Evolutionary conservation across 169 alveolate species (phyloP).

Genomic region (Plasmodium ovale): DNA sequence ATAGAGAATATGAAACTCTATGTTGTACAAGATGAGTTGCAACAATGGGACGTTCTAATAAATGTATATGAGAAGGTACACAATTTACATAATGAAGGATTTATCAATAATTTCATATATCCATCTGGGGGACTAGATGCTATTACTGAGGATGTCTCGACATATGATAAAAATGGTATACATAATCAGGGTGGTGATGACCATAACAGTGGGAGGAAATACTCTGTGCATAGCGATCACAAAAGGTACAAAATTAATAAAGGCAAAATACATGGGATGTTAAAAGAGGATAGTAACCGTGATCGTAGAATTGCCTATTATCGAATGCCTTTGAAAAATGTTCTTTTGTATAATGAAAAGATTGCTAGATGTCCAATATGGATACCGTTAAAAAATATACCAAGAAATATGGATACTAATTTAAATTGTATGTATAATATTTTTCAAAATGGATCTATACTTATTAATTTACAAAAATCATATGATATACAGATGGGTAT

Average conservation of each 20-base stretch:
- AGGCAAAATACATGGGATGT: background rate
- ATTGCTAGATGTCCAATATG: slow-evolving; percentile 87
- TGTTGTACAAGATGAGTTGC: slow-evolving; percentile 83
- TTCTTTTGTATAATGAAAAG: slow-evolving; percentile 85
- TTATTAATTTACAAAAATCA: slow-evolving; percentile 81
- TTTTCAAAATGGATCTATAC: slow-evolving; percentile 83
- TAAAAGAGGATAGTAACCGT: slow-evolving; percentile 1
- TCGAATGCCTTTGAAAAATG: slow-evolving; percentile 80
- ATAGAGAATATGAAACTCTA: slow-evolving; percentile 81
- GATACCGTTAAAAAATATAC: slow-evolving; percentile 87
- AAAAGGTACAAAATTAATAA: slow-evolving; percentile 12
- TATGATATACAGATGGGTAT: slow-evolving; percentile 75
- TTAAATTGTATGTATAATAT: slow-evolving; percentile 79
- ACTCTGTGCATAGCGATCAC: background rate
- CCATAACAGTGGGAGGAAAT: no score
- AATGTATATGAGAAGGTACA: slow-evolving; percentile 80
- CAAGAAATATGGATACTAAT: slow-evolving; percentile 62
- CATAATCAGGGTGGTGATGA: background rate
- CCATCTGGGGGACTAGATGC: background rate
- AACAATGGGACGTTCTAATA: slow-evolving; percentile 90
- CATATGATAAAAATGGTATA: background rate
- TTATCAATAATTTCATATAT: background rate
- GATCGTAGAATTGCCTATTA: slow-evolving; percentile 83
- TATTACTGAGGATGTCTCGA: background rate
- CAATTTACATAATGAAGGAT: background rate